Percentiles rank a stretch among this genome's conserved stretches.
Evolutionary conservation across 306 rosid species (phyloP).

Genomic region (Hippophae gyantsensis): DNA sequence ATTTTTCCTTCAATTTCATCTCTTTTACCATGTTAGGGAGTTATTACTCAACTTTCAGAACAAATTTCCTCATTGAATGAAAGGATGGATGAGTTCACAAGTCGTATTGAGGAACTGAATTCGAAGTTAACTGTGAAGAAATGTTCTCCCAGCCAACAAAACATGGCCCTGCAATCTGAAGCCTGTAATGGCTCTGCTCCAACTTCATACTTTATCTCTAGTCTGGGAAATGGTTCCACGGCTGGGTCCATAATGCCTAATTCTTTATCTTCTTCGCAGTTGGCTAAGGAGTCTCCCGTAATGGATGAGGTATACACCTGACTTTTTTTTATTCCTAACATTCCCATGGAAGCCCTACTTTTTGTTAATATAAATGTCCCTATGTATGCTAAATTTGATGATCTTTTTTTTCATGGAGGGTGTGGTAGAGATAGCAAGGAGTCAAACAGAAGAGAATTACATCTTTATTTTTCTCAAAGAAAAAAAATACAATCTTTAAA

Average conservation of each 20-base stretch:
- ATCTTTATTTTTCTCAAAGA: too few species aligned
- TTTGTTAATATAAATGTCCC: too few species aligned
- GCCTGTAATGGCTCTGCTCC: constrained; percentile 79
- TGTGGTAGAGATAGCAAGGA: too few species aligned
- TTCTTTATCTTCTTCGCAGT: constrained; percentile 69
- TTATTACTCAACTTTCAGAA: constrained; percentile 65
- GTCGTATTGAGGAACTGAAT: constrained; percentile 74
- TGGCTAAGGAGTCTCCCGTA: constrained; percentile 57
- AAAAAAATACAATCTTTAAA: too few species aligned
- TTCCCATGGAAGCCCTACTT: neutral
- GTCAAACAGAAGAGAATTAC: too few species aligned
- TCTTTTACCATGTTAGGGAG: constrained; percentile 36
- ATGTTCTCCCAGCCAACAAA: constrained; percentile 70
- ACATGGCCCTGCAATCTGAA: constrained; percentile 60
- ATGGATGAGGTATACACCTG: constrained; percentile 62
- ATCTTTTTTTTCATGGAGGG: too few species aligned
- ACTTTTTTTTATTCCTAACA: neutral
- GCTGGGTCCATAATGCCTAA: constrained; percentile 56
- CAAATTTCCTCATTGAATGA: constrained; percentile 87
- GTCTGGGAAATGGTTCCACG: constrained; percentile 58
- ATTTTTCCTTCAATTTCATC: neutral
- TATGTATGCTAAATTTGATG: too few species aligned
- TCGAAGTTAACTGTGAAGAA: constrained; percentile 48
- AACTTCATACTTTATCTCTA: constrained; percentile 57
- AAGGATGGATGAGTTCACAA: constrained; percentile 89